Percentiles rank a stretch among this genome's conserved stretches.
Evolutionary conservation across 768 basidiomycete species (phyloP).

Genomic region (Tricholoma flavovirens): DNA sequence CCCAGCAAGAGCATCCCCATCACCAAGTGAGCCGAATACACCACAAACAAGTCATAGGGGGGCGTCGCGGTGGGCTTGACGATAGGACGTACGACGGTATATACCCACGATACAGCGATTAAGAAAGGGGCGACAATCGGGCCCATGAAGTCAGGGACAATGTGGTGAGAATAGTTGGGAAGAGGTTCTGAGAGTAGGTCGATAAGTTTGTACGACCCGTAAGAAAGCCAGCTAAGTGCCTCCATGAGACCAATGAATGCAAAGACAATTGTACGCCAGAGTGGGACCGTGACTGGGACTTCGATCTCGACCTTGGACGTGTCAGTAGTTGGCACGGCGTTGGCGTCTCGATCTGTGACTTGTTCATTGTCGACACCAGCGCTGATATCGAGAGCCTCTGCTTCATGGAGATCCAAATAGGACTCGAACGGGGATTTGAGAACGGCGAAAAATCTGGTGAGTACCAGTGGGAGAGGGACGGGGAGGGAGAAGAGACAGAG

Average conservation of each 20-base stretch:
- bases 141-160: slow-evolving; percentile 21
- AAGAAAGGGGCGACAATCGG: slow-evolving; percentile 36
- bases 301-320: slow-evolving; percentile 6
- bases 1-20: slow-evolving; percentile 45
- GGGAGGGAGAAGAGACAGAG: slow-evolving; percentile 35
- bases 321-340: background rate
- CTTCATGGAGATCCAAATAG: slow-evolving; percentile 50
- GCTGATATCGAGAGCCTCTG: slow-evolving; percentile 39
- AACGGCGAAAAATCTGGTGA: slow-evolving; percentile 19
- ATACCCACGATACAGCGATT: slow-evolving; percentile 58
- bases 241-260: slow-evolving; percentile 50
- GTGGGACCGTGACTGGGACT: slow-evolving; percentile 28
- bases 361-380: slow-evolving; percentile 11
- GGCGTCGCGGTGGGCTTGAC: slow-evolving; percentile 51
- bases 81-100: slow-evolving; percentile 52
- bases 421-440: slow-evolving; percentile 29
- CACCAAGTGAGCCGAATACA: slow-evolving; percentile 48
- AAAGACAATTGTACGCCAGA: slow-evolving; percentile 61
- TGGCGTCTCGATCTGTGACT: slow-evolving; percentile 12
- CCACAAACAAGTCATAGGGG: slow-evolving; percentile 55
- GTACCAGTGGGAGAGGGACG: slow-evolving; percentile 23
- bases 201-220: slow-evolving; percentile 50
- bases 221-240: slow-evolving; percentile 52
- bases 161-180: background rate
- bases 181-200: slow-evolving; percentile 15